phyloP scores from a whole-genome alignment of 2,329 filamentous ascomycete genomes.

The Penicillium freii region DNA sequence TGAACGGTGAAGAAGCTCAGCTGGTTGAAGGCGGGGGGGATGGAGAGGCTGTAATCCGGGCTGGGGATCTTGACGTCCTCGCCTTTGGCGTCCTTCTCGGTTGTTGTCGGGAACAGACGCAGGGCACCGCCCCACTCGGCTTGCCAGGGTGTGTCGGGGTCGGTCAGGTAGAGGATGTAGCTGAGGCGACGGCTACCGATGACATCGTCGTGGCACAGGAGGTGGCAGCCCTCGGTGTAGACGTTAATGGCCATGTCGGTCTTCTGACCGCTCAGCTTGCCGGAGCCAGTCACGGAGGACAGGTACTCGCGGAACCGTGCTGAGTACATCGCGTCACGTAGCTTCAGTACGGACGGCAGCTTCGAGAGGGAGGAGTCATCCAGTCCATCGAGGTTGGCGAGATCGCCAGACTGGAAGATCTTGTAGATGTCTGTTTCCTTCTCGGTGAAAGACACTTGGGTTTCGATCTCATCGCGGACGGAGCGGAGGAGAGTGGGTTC shows the following conservation, averaged over 20 bases:
- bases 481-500: conserved; percentile 76
- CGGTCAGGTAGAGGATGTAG: conserved; percentile 94
- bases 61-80: conserved; percentile 75
- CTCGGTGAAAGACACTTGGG: conserved; percentile 90
- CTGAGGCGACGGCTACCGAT: conserved; percentile 95
- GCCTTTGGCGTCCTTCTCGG: conserved; percentile 65
- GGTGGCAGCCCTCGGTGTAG: conserved; percentile 92
- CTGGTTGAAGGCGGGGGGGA: conserved; percentile 96
- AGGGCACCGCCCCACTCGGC: conserved; percentile 89
- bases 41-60: conserved; percentile 74
- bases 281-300: conserved; percentile 78
- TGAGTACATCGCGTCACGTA: conserved; percentile 95
- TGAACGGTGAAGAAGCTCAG: conserved; percentile 97
- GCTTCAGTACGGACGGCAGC: conserved; percentile 80
- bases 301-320: conserved; percentile 85
- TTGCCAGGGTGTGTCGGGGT: conserved; percentile 89
- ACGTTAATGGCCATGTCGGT: conserved; percentile 99
- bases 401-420: conserved; percentile 96
- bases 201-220: conserved; percentile 96
- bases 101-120: conserved; percentile 74
- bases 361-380: conserved; percentile 81
- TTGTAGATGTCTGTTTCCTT: conserved; percentile 99
- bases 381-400: conserved; percentile 93
- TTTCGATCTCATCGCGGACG: conserved; percentile 83
- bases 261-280: conserved; percentile 84